Percentiles rank a stretch among this genome's conserved stretches.
These are phyloP conservation scores for Yamadazyma sp. DNA, from an alignment of 1,139 yeast species.

Conservation along the genomic window DNA sequence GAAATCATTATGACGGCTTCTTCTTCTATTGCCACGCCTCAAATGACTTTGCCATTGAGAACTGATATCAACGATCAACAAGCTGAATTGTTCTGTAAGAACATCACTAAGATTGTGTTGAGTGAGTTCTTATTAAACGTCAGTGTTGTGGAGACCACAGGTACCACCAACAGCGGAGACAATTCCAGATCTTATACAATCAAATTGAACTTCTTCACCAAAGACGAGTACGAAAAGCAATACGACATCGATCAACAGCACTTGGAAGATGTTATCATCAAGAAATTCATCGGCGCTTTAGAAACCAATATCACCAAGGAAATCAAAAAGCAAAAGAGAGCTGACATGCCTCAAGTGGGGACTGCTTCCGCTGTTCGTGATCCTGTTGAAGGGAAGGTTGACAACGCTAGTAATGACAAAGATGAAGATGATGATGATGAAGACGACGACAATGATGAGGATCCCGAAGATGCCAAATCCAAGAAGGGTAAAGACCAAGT, in stretches of 20 bases:
- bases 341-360: constrained; percentile 65
- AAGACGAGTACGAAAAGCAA: constrained; percentile 78
- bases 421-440: constrained; percentile 44
- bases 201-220: constrained; percentile 71
- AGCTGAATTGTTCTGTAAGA: constrained; percentile 92
- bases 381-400: constrained; percentile 35
- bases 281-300: constrained; percentile 64
- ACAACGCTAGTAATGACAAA: constrained; percentile 25
- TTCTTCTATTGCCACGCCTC: constrained; percentile 93
- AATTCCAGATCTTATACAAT: constrained; percentile 75
- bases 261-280: constrained; percentile 67
- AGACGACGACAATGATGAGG: constrained; percentile 56
- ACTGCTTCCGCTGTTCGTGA: constrained; percentile 62
- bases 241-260: constrained; percentile 84
- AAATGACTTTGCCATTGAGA: constrained; percentile 89
- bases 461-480: constrained; percentile 68
- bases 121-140: constrained; percentile 89
- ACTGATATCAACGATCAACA: constrained; percentile 77
- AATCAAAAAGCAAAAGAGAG: constrained; percentile 74
- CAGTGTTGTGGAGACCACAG: constrained; percentile 84
- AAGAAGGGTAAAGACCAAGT: constrained; percentile 79
- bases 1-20: constrained; percentile 99
- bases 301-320: constrained; percentile 78
- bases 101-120: constrained; percentile 79
- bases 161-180: constrained; percentile 47